Percentiles rank a stretch among this genome's conserved stretches.
Conservation (phyloP, 257 asterid genomes). For the Eucommia ulmoides region DNA sequence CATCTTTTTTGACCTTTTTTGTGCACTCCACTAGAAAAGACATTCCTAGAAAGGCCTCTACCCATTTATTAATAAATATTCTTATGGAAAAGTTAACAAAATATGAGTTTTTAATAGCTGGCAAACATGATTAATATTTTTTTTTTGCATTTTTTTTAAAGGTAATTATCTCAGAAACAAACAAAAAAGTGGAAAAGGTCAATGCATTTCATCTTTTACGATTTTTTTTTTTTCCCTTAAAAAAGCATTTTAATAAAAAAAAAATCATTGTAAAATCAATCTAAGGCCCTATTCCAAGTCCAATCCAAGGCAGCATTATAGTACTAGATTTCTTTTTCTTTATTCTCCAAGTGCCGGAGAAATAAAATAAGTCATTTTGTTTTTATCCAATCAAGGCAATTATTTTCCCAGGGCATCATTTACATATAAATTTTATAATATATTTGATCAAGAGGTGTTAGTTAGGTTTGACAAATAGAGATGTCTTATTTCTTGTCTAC, state of each 20-base stretch:
- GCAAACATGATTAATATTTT: constrained; percentile 9
- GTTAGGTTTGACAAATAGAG: too few species aligned
- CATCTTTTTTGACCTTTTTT: constrained; percentile 24
- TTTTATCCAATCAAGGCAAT: neutral
- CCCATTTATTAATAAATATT: neutral
- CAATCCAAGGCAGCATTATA: too few species aligned
- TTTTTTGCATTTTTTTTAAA: too few species aligned
- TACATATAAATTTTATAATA: too few species aligned
- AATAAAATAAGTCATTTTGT: neutral
- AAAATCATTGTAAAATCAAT: too few species aligned
- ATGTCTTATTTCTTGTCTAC: too few species aligned
- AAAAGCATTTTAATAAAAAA: too few species aligned
- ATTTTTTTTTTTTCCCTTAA: constrained; percentile 1
- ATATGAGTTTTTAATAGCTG: constrained; percentile 14
- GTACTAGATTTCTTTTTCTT: too few species aligned
- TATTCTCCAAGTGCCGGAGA: neutral
- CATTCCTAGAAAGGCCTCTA: constrained; percentile 18
- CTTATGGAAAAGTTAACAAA: neutral
- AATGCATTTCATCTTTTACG: constrained; percentile 23
- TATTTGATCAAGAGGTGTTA: too few species aligned
- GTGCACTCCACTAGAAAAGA: constrained; percentile 19
- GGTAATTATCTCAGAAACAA: constrained; percentile 12
- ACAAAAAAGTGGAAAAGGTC: constrained; percentile 38
- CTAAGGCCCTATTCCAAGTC: too few species aligned
- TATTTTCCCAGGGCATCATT: neutral